These are phyloP conservation scores for Chamaecrista fasciculata DNA, from an alignment of 306 rosid species.

Conservation along the genomic window DNA sequence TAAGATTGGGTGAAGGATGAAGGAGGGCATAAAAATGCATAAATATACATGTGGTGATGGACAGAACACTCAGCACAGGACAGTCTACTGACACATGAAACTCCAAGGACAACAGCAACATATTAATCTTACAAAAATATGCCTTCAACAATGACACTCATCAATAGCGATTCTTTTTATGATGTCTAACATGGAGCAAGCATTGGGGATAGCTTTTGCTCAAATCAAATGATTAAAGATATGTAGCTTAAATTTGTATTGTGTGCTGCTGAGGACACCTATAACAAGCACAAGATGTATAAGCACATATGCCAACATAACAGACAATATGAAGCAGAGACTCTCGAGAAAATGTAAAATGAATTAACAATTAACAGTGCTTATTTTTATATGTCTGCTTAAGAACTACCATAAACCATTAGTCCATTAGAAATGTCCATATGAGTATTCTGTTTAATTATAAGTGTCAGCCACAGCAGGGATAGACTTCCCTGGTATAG, in stretches of 20 bases:
- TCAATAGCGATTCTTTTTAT: neutral
- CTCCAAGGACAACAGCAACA: neutral
- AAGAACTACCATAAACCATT: neutral
- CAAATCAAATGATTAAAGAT: neutral
- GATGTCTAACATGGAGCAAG: slow-evolving; percentile 20
- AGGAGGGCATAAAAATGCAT: neutral
- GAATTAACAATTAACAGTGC: neutral
- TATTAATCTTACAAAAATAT: neutral
- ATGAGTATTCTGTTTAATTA: neutral
- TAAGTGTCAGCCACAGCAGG: slow-evolving; percentile 15
- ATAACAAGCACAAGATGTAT: slow-evolving; percentile 45
- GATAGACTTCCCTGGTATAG: slow-evolving; percentile 22
- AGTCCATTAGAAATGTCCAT: neutral
- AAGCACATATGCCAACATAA: slow-evolving; percentile 33
- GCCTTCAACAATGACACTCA: neutral
- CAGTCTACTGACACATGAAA: neutral
- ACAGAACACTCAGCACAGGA: neutral
- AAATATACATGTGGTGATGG: neutral
- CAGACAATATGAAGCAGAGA: neutral
- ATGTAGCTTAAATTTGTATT: slow-evolving; percentile 40
- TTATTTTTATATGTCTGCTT: neutral
- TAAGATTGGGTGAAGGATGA: too few species aligned
- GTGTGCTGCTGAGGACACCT: slow-evolving; percentile 27
- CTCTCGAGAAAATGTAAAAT: neutral
- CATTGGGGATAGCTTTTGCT: slow-evolving; percentile 20